Percentiles rank a stretch among this genome's conserved stretches.
Evolutionary conservation across 139 green algal species (phyloP).

Genomic region (Nannochloris sp.): DNA sequence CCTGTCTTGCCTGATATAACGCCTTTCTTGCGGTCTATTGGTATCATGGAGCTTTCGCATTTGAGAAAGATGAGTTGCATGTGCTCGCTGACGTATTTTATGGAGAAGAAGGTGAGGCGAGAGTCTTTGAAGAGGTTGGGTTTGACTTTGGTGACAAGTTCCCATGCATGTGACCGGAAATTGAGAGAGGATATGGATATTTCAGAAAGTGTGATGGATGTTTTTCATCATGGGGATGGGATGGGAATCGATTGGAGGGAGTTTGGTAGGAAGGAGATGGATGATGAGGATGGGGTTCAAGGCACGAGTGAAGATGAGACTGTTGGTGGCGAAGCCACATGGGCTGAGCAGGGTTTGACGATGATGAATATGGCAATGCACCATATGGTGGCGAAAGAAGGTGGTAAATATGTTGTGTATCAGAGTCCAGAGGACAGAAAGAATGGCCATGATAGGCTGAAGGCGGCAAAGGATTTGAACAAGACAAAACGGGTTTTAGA

Average conservation of each 20-base stretch:
- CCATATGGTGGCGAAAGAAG: no score
- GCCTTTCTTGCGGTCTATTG: conserved; percentile 35
- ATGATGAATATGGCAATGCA: no score
- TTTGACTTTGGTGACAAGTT: conserved; percentile 50
- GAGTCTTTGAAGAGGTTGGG: conserved; percentile 4
- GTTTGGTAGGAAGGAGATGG: not conserved
- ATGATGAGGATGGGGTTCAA: no score
- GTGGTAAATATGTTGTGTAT: no score
- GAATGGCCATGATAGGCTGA: no score
- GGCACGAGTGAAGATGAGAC: no score
- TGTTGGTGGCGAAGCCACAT: no score
- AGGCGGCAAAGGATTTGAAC: no score
- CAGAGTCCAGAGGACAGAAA: no score
- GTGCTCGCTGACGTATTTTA: conserved; percentile 46
- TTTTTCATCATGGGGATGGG: conserved; percentile 46
- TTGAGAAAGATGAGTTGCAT: conserved; percentile 49
- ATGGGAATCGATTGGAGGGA: conserved; percentile 39
- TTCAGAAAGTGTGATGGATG: conserved; percentile 26
- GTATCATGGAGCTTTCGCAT: conserved; percentile 47
- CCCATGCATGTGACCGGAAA: conserved; percentile 39
- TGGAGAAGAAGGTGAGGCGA: conserved; percentile 34
- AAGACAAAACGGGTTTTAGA: no score
- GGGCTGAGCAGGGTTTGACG: no score
- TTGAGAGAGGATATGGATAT: conserved; percentile 21
- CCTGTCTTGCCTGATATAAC: conserved; percentile 30